Base-by-base conservation (phyloP, 495 filamentous ascomycete genomes). In the Jackrogersella minutella region DNA sequence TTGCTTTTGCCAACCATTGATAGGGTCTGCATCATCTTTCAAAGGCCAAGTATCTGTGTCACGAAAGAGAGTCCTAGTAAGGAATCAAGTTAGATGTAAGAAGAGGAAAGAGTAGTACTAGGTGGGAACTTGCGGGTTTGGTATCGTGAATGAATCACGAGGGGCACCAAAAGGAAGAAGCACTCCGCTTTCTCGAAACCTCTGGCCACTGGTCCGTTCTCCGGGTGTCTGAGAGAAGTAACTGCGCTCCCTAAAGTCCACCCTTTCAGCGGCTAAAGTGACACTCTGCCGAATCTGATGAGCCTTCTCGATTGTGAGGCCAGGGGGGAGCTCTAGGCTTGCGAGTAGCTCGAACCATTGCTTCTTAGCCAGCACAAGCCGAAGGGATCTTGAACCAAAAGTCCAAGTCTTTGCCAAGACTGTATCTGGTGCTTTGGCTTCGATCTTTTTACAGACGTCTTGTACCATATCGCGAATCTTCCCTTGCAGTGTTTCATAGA, bases 111-210 rank as follows among this genome's bases (percentile, higher is more conserved):
- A 3, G 47, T 3, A 14, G 22, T 24, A 41, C 3, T 10, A 4
- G 13, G 11, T n/a, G 26, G 34, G 17, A 19, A 56, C 76, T 52
- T 21, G 76, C 76, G 73, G 74, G 49, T 78, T 78, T 44, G 76
- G 76, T 24, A 53, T 49, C 3, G 22, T 40, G 31, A 75, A 78
- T 0, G 61, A 58, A 26, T 33, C 44, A 10, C 74, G 71, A 28
- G 69, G 63, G 21, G 34, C 49, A 40, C 76, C 74, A 30, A 76
- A 78, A 14, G 76, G 73, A 19, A 76, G 58, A 2, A 78, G 58
- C 0, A 78, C 31, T 3, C 76, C 76, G 17, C 76, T 68, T 21
- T 69, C 37, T 10, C 70, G 68, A 41, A 74, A 78, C 39, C 67
- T 66, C 39, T 67, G 7, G 3, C 43, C 54, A 5, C 69, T 57